Evolutionary conservation across 2,329 filamentous ascomycete genomes (phyloP).

Genomic region (Pestalotiopsis sp.): DNA sequence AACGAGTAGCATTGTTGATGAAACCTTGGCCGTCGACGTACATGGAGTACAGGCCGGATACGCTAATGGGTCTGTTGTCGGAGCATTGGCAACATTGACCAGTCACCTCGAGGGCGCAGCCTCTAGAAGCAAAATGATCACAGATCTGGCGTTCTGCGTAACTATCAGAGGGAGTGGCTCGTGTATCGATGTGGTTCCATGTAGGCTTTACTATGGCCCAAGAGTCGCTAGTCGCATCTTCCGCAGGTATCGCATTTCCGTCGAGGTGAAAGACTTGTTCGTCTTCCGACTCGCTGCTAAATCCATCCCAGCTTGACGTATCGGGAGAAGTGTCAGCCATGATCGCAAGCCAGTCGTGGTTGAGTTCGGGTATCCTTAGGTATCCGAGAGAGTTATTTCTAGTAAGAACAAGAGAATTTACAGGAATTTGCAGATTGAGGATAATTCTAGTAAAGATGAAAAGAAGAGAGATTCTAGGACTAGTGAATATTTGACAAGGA

Average conservation of each 20-base stretch:
- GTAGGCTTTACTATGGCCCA: background rate
- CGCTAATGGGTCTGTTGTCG: constrained; percentile 13
- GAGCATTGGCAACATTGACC: constrained; percentile 17
- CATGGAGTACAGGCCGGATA: constrained; percentile 17
- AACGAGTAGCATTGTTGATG: constrained; percentile 15
- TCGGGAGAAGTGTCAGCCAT: background rate
- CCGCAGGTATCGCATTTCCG: background rate
- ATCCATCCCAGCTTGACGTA: background rate
- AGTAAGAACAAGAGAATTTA: background rate
- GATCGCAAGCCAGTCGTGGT: background rate
- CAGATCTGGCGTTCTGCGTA: background rate
- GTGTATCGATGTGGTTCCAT: background rate
- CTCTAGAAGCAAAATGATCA: background rate
- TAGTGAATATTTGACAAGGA: too few relatives aligned
- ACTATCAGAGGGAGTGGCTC: background rate
- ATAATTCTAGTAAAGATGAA: background rate
- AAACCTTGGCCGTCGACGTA: constrained; percentile 18
- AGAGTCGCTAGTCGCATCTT: background rate
- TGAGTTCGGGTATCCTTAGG: background rate
- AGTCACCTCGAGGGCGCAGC: background rate
- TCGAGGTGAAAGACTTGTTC: background rate
- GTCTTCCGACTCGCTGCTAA: background rate
- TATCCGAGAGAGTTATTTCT: background rate
- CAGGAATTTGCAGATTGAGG: background rate
- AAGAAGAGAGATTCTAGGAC: background rate